Percentiles rank a stretch among this genome's conserved stretches.
Evolutionary conservation across 176 grass and related monocot species (phyloP).

Genomic region (Rhipidocladum racemiflorum): DNA sequence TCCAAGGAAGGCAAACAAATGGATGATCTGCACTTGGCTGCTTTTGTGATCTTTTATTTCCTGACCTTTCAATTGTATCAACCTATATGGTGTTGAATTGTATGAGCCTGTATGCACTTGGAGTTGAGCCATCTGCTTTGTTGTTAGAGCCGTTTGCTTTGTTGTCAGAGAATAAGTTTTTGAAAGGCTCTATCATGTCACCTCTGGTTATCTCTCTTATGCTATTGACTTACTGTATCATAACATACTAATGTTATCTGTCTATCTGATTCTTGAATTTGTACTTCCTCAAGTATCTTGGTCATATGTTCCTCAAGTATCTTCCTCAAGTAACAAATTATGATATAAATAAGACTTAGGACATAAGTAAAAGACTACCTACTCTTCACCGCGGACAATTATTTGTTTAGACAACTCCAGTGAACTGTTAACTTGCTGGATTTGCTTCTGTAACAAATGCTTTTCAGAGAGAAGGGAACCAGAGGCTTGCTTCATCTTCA

Average conservation of each 20-base stretch:
- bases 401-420: constrained; percentile 80
- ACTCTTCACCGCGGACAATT: constrained; percentile 66
- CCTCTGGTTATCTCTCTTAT: background rate
- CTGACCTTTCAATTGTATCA: too few species aligned
- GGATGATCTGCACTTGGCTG: too few species aligned
- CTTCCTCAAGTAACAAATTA: constrained; percentile 30
- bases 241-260: background rate
- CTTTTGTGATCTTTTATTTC: too few species aligned
- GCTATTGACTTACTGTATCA: background rate
- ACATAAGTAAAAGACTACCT: constrained; percentile 49
- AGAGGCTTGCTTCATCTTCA: constrained; percentile 89
- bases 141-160: too few species aligned
- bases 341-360: constrained; percentile 18
- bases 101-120: too few species aligned
- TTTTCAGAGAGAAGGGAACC: constrained; percentile 86
- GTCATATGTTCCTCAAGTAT: constrained; percentile 15
- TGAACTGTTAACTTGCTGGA: constrained; percentile 67
- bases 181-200: background rate
- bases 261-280: constrained; percentile 6
- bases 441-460: constrained; percentile 75
- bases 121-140: too few species aligned
- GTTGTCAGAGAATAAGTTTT: too few species aligned
- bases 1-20: too few species aligned
- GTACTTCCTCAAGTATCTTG: constrained; percentile 1
- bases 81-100: too few species aligned